Evolutionary conservation across 164 flowering plant species (phyloP), one percentile per base, ranked within the genome.

Genomic region (Dillenia turbinata): DNA sequence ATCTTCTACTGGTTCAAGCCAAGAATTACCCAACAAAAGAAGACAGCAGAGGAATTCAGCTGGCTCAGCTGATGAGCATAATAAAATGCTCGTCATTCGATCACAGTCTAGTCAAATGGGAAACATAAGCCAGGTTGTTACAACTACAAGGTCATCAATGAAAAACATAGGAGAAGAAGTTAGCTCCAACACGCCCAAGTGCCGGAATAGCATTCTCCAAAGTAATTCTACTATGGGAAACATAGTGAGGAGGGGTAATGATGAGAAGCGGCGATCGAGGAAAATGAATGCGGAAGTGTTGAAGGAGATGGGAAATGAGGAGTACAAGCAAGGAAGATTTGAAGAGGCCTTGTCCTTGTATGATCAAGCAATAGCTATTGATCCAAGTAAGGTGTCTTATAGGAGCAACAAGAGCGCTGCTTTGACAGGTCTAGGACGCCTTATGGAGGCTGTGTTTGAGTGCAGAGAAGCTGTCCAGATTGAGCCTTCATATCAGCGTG

Each of bases 271-370:
- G 9, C 61, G 59, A 5, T 66, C 71, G 16, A 72, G 16, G 44
- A 75, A 61, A 56, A 24, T 66, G 52, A 85, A 87, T 49, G 83
- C 96, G 11, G 97, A 84, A 63, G 69, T 50, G 10, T 68, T 89
- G 62, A 90, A 90, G 67, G 64, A 44, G 11, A 70, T 84, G 79
- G 97, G 97, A n/a, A 93, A 93, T 64, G 89, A 84, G 49, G 85
- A 82, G 26, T 94, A 82, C 69, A 89, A 77, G 66, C 75, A 79
- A 64, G 98, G 97, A 0, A 85, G 76, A 43, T 86, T 70, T 48
- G 75, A 76, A 5, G 89, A 89, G 73, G 97, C 97, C 8, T 69
- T 90, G 66, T 79, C 66, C 26, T 70, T 84, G 14, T 94, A 94
- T 59, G 81, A 86, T 52, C 71, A 70, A 56, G 95, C 98, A 3